Conservation (phyloP, 2,329 filamentous ascomycete species). For the Ceratocystis albifundus region DNA sequence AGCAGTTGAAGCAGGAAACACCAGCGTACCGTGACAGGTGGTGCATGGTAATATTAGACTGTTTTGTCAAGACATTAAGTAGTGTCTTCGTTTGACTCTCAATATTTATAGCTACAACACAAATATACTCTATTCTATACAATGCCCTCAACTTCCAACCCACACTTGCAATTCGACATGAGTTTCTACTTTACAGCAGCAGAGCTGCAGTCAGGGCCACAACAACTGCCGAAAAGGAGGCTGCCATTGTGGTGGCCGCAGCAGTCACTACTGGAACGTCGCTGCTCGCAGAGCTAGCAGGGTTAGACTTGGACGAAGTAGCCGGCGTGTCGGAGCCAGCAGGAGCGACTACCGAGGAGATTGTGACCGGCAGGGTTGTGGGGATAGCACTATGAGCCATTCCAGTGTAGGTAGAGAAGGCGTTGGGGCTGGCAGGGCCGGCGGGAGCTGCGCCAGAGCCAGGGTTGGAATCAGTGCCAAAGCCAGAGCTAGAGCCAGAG, state of each 20-base stretch:
- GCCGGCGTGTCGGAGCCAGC: neutral
- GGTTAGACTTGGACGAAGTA: neutral
- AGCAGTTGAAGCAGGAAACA: too few relatives aligned
- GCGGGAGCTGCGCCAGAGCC: neutral
- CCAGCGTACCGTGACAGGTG: too few relatives aligned
- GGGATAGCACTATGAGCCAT: neutral
- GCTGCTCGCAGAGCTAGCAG: neutral
- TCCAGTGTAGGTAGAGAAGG: neutral
- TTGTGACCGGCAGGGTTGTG: neutral
- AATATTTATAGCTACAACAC: neutral
- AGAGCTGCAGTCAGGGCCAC: neutral
- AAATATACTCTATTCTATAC: neutral
- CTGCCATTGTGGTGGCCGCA: neutral
- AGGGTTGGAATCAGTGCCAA: neutral
- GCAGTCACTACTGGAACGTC: slow-evolving; percentile 9
- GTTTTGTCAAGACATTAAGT: neutral
- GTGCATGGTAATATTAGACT: neutral
- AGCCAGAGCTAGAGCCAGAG: neutral
- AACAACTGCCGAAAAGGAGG: slow-evolving; percentile 5
- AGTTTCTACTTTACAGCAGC: neutral
- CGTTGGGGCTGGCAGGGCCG: neutral
- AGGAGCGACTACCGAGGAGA: neutral
- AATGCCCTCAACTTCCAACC: neutral
- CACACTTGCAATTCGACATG: neutral
- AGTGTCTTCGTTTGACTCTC: neutral